A percentile compares a stretch with the other conserved stretches of the same genome.
These are phyloP conservation scores for Cystobasidium tubakii DNA, from an alignment of 768 basidiomycete species.

Conservation along the genomic window DNA sequence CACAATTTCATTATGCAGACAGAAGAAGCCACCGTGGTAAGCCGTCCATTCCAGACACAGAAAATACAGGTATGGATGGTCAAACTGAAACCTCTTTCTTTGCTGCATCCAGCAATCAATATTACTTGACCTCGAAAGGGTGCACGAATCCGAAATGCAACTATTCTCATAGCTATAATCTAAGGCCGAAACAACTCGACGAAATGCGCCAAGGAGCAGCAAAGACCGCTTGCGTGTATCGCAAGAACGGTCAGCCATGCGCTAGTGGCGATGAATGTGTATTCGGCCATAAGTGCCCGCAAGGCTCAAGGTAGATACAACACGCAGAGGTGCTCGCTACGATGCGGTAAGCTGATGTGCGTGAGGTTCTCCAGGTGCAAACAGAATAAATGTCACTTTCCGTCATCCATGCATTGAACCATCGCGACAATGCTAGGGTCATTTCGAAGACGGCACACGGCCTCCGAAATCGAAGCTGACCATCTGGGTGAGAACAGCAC, in stretches of 20 bases:
- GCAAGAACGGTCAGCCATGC: constrained; percentile 14
- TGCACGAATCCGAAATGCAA: constrained; percentile 33
- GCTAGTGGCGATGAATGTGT: constrained; percentile 31
- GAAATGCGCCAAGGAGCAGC: constrained; percentile 28
- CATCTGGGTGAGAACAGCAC: too few species aligned
- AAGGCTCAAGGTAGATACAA: constrained; percentile 19
- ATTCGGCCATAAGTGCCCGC: constrained; percentile 32
- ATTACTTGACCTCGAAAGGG: constrained; percentile 16
- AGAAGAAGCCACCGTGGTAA: constrained; percentile 35
- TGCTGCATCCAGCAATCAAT: constrained; percentile 6
- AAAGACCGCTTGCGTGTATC: constrained; percentile 27
- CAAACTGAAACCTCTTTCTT: background rate
- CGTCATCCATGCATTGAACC: background rate
- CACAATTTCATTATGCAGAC: constrained; percentile 23
- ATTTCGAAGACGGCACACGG: too few species aligned
- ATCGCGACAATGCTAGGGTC: background rate
- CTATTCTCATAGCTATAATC: constrained; percentile 23
- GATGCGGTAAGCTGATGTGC: background rate
- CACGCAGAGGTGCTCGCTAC: too few species aligned
- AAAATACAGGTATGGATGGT: too few species aligned
- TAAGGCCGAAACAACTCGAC: constrained; percentile 18
- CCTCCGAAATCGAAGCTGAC: too few species aligned
- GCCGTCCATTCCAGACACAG: background rate
- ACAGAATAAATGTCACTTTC: constrained; percentile 9
- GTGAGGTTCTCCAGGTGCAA: background rate